Base-by-base conservation (phyloP, 2,329 filamentous ascomycete species). In the Xylariaceae sp. region DNA sequence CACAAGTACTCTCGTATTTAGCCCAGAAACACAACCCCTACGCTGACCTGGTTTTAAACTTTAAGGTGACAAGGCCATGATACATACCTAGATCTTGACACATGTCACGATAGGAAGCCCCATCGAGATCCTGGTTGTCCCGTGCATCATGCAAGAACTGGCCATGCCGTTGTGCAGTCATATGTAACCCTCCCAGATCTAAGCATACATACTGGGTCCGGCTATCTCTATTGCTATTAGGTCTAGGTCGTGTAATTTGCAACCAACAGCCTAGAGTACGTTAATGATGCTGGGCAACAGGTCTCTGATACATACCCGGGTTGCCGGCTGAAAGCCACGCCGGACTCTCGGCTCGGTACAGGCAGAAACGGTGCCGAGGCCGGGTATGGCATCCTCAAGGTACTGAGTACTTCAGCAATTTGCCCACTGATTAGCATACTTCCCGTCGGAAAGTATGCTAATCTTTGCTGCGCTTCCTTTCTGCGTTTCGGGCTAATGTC, bases 61-160 rank as follows among this genome's bases (percentile, higher is more conserved):
- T 34, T 10, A 34, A 34, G 13, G n/a, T 29, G 16, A 48, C 32
- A 45, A 22, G 22, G 51, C 40, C 22, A 26, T 10, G 3, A 12
- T 15, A 34, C 13, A 10, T 10, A 15, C 3, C n/a, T 15, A 34
- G 32, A 34, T 34, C 32, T 34, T 7, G 10, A 34, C 32, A 34
- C 32, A 34, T 34, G 32, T 34, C 32, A 34, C 9, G 32, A 34
- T 34, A 34, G 32, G 13, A 34, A 34, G 34, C 16, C 44, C 46
- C 34, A n/a, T 15, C 19, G 5, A 26, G 10, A 29, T 29, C n/a
- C 42, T 19, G 42, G 42, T 44, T 44, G 19, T 44, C 40, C 7
- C 42, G 32, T 44, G 42, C 42, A 44, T 32, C 22, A 44, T 44
- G 42, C 42, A 44, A 44, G 22, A 43, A 9, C 37, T 40, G 18